Percentiles rank a stretch among this genome's conserved stretches.
These are phyloP conservation scores for Aegilops umbellulata DNA, from an alignment of 176 grass and related monocot genomes.

Conservation along the genomic window DNA sequence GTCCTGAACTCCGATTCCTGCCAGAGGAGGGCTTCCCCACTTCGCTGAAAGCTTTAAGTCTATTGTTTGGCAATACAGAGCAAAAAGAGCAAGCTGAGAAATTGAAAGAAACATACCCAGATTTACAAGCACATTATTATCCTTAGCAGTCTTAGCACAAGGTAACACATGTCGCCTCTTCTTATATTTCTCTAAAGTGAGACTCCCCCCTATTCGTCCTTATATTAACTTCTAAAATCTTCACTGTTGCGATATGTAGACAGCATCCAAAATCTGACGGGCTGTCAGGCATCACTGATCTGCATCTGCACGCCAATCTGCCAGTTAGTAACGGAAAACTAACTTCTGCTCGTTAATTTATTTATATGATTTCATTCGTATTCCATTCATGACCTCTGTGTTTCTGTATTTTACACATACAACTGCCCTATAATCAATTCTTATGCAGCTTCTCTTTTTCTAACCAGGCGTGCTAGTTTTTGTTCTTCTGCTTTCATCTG, in stretches of 20 bases:
- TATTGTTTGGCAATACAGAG: rapidly evolving
- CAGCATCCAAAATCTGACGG: no score
- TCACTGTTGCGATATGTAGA: no score
- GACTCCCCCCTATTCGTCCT: not conserved
- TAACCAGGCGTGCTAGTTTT: not conserved
- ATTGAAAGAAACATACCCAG: not conserved
- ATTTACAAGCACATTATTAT: not conserved
- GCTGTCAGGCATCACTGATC: not conserved
- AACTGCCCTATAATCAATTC: not conserved
- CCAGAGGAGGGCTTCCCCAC: not conserved
- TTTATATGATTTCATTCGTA: not conserved
- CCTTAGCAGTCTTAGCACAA: not conserved
- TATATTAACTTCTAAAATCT: not conserved
- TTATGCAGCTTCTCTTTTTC: not conserved
- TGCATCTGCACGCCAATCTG: not conserved
- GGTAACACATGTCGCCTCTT: not conserved
- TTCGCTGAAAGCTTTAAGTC: not conserved
- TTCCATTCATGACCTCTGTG: not conserved
- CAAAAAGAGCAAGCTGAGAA: not conserved
- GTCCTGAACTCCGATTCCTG: not conserved
- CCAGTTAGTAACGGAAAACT: not conserved
- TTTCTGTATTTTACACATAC: not conserved
- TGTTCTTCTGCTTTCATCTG: no score
- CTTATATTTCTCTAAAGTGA: not conserved
- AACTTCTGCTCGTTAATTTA: not conserved